Conservation (phyloP, 1,139 yeast species). For the Saccharomycopsis hybrid region DNA sequence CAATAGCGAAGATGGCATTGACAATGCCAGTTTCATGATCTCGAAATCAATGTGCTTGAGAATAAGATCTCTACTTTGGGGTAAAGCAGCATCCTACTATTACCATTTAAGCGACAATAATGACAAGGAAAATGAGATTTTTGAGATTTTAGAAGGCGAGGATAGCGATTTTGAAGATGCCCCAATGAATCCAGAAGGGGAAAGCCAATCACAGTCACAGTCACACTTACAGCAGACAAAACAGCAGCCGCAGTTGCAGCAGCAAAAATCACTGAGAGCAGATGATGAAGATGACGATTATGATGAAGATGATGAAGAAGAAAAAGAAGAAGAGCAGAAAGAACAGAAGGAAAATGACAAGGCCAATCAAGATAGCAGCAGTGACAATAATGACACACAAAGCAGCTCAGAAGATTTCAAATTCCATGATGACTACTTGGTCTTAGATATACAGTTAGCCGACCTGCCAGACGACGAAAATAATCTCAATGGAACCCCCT, state of each 20-base stretch:
- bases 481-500: background rate
- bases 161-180: conserved; percentile 27
- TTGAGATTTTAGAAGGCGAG: conserved; percentile 25
- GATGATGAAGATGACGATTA: conserved; percentile 28
- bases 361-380: too few relatives aligned
- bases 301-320: conserved; percentile 25
- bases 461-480: background rate
- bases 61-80: conserved; percentile 65
- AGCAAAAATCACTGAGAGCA: conserved; percentile 22
- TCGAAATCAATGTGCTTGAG: conserved; percentile 50
- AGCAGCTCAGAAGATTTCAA: background rate
- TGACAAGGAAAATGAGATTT: conserved; percentile 24
- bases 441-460: background rate
- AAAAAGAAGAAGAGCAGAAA: conserved; percentile 20
- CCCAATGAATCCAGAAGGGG: conserved; percentile 3
- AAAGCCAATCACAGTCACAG: background rate
- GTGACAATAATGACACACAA: background rate
- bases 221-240: too few relatives aligned
- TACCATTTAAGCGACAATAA: conserved; percentile 28
- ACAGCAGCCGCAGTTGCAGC: background rate
- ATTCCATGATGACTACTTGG: background rate
- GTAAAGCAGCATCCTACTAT: conserved; percentile 58
- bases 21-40: conserved; percentile 32
- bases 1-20: background rate
- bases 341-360: conserved; percentile 9